Evolutionary conservation across 176 grass and related monocot genomes (phyloP).

Genomic region (Eleusine coracana): DNA sequence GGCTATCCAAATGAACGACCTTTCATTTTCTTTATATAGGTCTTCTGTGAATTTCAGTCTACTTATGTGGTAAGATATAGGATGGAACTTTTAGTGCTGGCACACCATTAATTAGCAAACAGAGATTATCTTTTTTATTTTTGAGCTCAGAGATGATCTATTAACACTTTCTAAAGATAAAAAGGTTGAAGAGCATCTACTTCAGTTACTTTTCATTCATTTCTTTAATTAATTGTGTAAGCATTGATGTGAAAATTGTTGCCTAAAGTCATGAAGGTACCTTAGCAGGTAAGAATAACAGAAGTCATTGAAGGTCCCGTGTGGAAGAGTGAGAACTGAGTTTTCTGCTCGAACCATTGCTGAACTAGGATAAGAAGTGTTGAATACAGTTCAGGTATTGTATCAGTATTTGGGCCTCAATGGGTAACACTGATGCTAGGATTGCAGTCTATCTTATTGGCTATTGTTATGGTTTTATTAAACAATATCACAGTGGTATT

Average conservation of each 20-base stretch:
- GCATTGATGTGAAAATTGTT: not conserved
- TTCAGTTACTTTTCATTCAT: not conserved
- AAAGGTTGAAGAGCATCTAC: constrained; percentile 2
- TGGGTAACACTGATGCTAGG: too few species aligned
- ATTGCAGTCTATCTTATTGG: too few species aligned
- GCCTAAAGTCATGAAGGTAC: not conserved
- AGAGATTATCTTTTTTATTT: not conserved
- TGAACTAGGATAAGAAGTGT: not conserved
- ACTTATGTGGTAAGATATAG: not conserved
- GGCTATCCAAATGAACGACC: not conserved
- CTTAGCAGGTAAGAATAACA: too few species aligned
- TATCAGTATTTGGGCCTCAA: too few species aligned
- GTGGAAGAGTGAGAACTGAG: too few species aligned
- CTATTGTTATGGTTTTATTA: too few species aligned
- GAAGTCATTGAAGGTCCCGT: too few species aligned
- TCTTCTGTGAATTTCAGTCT: not conserved
- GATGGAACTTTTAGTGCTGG: too few species aligned
- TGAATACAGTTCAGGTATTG: not conserved
- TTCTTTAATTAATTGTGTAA: not conserved
- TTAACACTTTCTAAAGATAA: not conserved
- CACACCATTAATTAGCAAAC: constrained; percentile 6
- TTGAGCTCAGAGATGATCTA: not conserved
- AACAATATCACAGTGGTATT: too few species aligned
- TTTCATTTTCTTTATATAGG: not conserved
- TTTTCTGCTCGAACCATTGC: too few species aligned